Base-by-base conservation (phyloP, 2,329 filamentous ascomycete genomes). In the Alternaria tenuissima region DNA sequence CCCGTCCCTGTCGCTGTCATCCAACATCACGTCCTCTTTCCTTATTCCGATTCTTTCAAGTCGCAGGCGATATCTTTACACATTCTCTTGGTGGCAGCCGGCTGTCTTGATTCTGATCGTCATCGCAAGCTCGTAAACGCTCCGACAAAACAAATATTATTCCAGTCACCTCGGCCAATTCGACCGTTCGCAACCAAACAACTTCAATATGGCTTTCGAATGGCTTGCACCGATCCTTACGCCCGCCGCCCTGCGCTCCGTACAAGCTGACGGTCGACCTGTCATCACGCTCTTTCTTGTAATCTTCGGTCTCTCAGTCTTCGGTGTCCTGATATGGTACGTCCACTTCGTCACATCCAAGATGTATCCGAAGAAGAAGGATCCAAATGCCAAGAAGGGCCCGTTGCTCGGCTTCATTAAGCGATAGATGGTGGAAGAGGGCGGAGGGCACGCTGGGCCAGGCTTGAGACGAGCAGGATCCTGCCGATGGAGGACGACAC, bases 261-360 rank as follows among this genome's bases (percentile, higher is more conserved):
- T 75, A n/a, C 65, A 75, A 57, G 71, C 71, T 32, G 72, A 94
- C 76, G 90, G 91, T 11, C 90, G 94, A 3, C 95, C 94, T 16
- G 93, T 98, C 70, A 87, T 97, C 68, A 90, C 90, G 18, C 96
- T 93, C 0, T 80, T 92, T 59, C 94, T 98, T 79, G 87, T 94
- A 49, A 81, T 97, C 57, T 85, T 88, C 62, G 92, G 93, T 46
- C 84, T 97, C 11, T 61, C 63, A 8, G 47, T 63, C 5, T 68
- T 74, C 36, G 68, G 70, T 26, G 52, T 55, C 3, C 43, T 73
- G 18, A 71, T 68, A 55, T 73, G 71, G 65, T 75, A 72, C 57
- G 68, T 73, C 53, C 64, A 68, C 57, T 74, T 73, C 28, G 72
- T 72, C 48, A 75, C 72, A 47, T 67, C 69, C 42, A 70, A 71